Evolutionary conservation across 306 rosid species (phyloP), one percentile per base, ranked within the genome.

Genomic region (Quercus mongolica): DNA sequence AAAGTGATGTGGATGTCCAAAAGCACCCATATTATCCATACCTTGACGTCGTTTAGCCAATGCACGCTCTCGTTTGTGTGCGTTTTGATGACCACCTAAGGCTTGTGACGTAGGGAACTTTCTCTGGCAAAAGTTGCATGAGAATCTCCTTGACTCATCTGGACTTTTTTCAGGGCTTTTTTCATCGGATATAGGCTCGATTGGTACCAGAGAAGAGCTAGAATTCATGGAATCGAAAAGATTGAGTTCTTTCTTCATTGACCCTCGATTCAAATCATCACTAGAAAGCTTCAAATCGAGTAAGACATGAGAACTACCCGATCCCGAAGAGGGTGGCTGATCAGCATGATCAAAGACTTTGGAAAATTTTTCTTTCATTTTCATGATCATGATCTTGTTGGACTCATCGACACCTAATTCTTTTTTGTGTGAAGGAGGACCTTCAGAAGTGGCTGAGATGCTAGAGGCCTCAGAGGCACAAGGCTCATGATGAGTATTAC

Each of bases 11-110:
- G 78, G 74, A 38, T 69, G 77, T 1, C 85, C 89, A 5, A 82
- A 71, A 74, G 80, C 51, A 67, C 62, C 14, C 46, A 41, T 41
- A 41, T 41, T 41, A 41, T 75, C 87, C 3, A 83, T 38, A 6
- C 86, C 93, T 80, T 91, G 95, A 8, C 88, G 87, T 9, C 83
- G 89, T 56, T 94, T 94, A 4, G 88, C 97, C 7, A 90, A 18
- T 0, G 90, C 94, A 1, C 94, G 90, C 84, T 91, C 97, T 21
- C 85, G 91, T 55, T 90, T 94, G 54, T 94, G 98, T 0, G 98
- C 97, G 62, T 94, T 94, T 59, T 94, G 98, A 20, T 91, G 98
- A 1, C 98, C 97, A 30, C 98, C 98, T 20, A 94, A 54, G 0
- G 98, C 98, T 52, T 94, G 98, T 1, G 97, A 90, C 1, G 98